A percentile compares a stretch with the other conserved stretches of the same genome.
phyloP scores from a whole-genome alignment of 371 early-diverging fungal genomes.

The Fennellomyces sp. region DNA sequence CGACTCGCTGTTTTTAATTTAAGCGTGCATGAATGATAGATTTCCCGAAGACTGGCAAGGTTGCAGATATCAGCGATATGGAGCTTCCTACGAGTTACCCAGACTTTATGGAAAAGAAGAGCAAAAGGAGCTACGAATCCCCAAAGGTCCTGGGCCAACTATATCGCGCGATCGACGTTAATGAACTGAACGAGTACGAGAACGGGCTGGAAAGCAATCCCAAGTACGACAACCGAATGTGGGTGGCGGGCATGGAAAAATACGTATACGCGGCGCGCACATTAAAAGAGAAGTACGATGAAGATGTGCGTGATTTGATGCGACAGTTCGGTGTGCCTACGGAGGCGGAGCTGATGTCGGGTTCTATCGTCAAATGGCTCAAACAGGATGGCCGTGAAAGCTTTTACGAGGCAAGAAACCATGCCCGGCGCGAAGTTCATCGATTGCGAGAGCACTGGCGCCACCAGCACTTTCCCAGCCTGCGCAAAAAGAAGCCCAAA shows the following conservation, averaged over 20 bases:
- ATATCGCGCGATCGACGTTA: conserved; percentile 40
- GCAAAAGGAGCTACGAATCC: conserved; percentile 48
- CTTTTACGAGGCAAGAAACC: not conserved
- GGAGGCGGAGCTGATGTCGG: conserved; percentile 49
- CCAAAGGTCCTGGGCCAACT: conserved; percentile 56
- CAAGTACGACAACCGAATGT: conserved; percentile 45
- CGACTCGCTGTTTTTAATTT: no score
- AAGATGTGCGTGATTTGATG: conserved; percentile 53
- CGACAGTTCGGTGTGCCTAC: conserved; percentile 59
- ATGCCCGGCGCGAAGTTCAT: not conserved
- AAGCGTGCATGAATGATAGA: conserved; percentile 29
- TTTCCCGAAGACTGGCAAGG: conserved; percentile 72
- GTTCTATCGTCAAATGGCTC: conserved; percentile 29
- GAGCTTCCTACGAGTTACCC: conserved; percentile 13
- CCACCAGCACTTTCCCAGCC: not conserved
- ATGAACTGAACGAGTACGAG: conserved; percentile 6
- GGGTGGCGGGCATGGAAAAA: conserved; percentile 49
- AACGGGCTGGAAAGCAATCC: not conserved
- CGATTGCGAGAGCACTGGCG: conserved; percentile 8
- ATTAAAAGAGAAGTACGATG: conserved; percentile 50
- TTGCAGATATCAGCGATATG: conserved; percentile 34
- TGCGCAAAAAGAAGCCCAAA: conserved; percentile 12
- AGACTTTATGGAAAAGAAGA: conserved; percentile 36
- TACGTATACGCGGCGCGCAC: conserved; percentile 55
- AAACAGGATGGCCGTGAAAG: conserved; percentile 15